Evolutionary conservation across 169 alveolate genomes (phyloP).

Genomic region (Neospora caninum): DNA sequence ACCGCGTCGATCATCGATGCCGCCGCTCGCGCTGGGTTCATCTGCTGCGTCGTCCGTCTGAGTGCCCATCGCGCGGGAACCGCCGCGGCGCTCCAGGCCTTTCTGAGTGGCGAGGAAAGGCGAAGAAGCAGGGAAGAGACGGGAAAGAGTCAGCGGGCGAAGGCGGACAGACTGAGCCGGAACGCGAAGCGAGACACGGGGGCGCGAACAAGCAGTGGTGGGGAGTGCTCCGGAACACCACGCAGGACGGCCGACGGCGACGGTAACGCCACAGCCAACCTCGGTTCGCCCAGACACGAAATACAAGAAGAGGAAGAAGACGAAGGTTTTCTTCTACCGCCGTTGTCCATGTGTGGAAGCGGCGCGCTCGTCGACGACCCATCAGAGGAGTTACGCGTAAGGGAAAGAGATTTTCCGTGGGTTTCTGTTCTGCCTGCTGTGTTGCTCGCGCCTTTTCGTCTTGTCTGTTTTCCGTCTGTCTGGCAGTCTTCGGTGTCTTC

Average conservation of each 20-base stretch:
- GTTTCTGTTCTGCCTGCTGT: background rate
- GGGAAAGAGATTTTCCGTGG: too few species aligned
- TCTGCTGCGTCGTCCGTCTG: conserved; percentile 20
- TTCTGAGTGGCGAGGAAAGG: background rate
- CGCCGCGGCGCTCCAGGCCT: background rate
- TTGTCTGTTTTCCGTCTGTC: background rate
- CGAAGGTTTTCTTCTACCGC: background rate
- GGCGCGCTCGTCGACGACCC: conserved; percentile 32
- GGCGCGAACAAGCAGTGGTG: background rate
- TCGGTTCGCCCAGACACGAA: background rate
- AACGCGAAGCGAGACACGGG: background rate
- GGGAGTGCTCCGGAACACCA: background rate
- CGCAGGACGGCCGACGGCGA: background rate
- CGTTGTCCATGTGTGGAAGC: conserved; percentile 14
- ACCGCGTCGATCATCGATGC: conserved; percentile 16
- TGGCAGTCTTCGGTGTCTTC: background rate
- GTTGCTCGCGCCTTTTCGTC: background rate
- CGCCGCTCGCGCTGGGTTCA: background rate
- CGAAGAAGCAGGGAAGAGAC: background rate
- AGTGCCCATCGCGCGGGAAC: conserved; percentile 6
- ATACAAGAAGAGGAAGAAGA: background rate
- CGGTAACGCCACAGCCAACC: background rate
- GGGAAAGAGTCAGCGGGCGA: background rate
- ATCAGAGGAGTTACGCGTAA: background rate
- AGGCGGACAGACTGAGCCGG: background rate